Conservation (phyloP, 2,329 filamentous ascomycete species). For the Magnaporthiopsis rhizophila region DNA sequence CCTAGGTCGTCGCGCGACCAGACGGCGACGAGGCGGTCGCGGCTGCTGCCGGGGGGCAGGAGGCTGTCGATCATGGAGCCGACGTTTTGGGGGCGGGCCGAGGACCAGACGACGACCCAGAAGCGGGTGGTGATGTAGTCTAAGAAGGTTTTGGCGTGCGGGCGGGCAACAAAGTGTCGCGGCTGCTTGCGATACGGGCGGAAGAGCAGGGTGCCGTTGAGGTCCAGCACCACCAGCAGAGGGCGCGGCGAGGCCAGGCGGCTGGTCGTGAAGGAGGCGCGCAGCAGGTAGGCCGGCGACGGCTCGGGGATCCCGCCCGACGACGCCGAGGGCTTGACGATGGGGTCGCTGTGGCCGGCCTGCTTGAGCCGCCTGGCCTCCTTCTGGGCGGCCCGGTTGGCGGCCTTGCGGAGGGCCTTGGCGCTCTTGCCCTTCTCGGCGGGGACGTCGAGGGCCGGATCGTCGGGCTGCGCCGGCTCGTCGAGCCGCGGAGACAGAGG, state of each 20-base stretch:
- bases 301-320: constrained; percentile 57
- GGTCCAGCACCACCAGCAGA: constrained; percentile 78
- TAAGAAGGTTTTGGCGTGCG: constrained; percentile 61
- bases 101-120: constrained; percentile 84
- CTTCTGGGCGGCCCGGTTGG: constrained; percentile 6
- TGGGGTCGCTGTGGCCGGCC: constrained; percentile 14
- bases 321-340: constrained; percentile 24
- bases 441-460: neutral
- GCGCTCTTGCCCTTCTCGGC: neutral
- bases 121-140: constrained; percentile 67
- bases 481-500: neutral
- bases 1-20: constrained; percentile 76
- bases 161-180: constrained; percentile 55
- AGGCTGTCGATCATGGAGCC: constrained; percentile 56
- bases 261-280: constrained; percentile 37
- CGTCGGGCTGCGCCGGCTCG: neutral
- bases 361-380: constrained; percentile 6
- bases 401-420: constrained; percentile 1
- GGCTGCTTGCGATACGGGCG: constrained; percentile 48
- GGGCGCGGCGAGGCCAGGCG: constrained; percentile 41
- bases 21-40: constrained; percentile 49
- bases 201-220: constrained; percentile 84
- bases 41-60: constrained; percentile 32
- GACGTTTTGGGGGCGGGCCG: constrained; percentile 69
- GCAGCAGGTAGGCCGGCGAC: constrained; percentile 49